A percentile compares a stretch with the other conserved stretches of the same genome.
These are phyloP conservation scores for Penicillium subrubescens DNA, from an alignment of 495 filamentous ascomycete genomes.

Conservation along the genomic window DNA sequence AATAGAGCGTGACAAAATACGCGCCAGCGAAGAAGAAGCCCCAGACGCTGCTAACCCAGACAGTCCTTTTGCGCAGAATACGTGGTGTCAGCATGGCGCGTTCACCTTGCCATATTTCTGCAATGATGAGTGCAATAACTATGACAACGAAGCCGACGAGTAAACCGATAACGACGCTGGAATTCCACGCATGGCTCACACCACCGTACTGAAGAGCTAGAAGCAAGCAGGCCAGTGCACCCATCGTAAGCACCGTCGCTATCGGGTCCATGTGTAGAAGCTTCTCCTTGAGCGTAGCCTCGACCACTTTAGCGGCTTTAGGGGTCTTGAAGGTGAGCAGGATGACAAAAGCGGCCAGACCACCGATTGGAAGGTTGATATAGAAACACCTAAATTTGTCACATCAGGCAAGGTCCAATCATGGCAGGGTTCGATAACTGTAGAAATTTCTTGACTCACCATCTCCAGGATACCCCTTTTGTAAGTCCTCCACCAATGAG, in stretches of 20 bases:
- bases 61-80: conserved; percentile 23
- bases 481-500: conserved; percentile 56
- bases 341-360: conserved; percentile 19
- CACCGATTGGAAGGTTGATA: conserved; percentile 55
- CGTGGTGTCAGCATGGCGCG: conserved; percentile 36
- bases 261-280: conserved; percentile 42
- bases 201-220: conserved; percentile 70
- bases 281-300: conserved; percentile 30
- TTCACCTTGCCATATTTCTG: conserved; percentile 41
- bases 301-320: conserved; percentile 7
- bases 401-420: not conserved
- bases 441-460: conserved; percentile 4
- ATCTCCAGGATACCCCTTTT: conserved; percentile 63
- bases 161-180: conserved; percentile 44
- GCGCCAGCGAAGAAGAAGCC: conserved; percentile 44
- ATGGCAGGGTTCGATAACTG: not conserved
- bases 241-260: conserved; percentile 56
- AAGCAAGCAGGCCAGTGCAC: conserved; percentile 55
- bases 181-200: conserved; percentile 53
- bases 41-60: conserved; percentile 5
- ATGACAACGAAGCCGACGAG: conserved; percentile 43
- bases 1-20: conserved; percentile 56
- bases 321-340: conserved; percentile 26
- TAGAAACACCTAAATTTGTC: conserved; percentile 61
- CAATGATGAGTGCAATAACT: conserved; percentile 26